Percentiles rank a stretch among this genome's conserved stretches.
Evolutionary conservation across 495 filamentous ascomycete genomes (phyloP).

Genomic region (Talaromyces trachyspermus): DNA sequence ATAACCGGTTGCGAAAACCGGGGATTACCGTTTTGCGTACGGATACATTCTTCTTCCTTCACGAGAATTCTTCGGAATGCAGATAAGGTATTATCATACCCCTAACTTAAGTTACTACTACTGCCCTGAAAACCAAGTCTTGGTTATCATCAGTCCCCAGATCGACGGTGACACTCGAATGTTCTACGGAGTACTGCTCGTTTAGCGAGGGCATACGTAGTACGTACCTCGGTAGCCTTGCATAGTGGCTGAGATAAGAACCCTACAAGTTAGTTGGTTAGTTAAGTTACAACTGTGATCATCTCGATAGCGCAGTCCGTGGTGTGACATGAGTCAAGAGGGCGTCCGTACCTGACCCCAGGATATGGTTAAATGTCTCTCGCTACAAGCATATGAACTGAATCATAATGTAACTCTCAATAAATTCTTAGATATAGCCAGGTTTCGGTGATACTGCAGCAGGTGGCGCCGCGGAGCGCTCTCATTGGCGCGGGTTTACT

Average conservation of each 20-base stretch:
- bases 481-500: too few relatives aligned
- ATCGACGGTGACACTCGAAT: too few relatives aligned
- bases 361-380: constrained; percentile 5
- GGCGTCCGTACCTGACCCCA: constrained; percentile 4
- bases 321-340: neutral
- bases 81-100: neutral
- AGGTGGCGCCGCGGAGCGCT: too few relatives aligned
- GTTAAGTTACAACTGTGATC: neutral
- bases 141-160: too few relatives aligned
- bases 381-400: neutral
- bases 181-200: neutral
- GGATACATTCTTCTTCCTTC: neutral
- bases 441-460: neutral
- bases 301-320: neutral
- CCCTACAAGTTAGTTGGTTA: neutral
- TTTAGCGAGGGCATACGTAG: neutral
- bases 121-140: too few relatives aligned
- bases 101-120: too few relatives aligned
- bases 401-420: neutral
- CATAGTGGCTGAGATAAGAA: too few relatives aligned
- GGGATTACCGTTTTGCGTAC: too few relatives aligned
- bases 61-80: constrained; percentile 7
- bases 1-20: neutral
- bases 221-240: neutral
- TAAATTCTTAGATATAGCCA: neutral